Base-by-base conservation (phyloP, 345 rosid genomes). In the Eucalyptus grandis region DNA sequence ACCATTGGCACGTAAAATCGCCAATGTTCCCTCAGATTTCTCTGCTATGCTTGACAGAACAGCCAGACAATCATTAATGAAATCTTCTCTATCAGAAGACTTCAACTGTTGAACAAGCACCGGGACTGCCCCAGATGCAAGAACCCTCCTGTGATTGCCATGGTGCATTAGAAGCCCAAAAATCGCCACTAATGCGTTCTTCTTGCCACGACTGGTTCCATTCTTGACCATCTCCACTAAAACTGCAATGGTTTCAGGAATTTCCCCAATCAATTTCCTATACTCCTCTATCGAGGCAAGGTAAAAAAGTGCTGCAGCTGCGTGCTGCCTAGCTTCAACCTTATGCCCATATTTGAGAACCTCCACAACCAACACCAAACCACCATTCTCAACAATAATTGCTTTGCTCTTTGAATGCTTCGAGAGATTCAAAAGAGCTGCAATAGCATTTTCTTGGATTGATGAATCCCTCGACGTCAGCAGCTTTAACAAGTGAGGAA, bases 171-270 rank as follows among this genome's bases (percentile, higher is more conserved):
- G 90, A 91, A 96, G 94, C 89, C 96, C 95, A 86, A 94, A 90
- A 87, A 96, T 91, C 7, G 97, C 97, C 88, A 95, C 96, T 44
- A 96, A 88, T 43, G 98, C 98, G 37, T 95, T 97, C 91, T 95
- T 96, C 89, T 92, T 96, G 47, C 95, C 91, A 2, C 94, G 91
- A 89, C 94, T 90, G 43, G 89, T 69, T 47, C 92, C 94, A 19
- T 91, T 87, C 80, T 88, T 91, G n/a, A 95, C 88, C 92, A 96
- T 88, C 49, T 92, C 92, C 67, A 96, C 86, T 91, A 97, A 93
- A 89, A 93, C 94, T 4, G 94, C 88, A 49, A 96, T 93, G 88
- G 98, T 93, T 44, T 91, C 94, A 1, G 95, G 82, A 44, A 91
- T 93, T 93, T 95, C 97, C 44, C 99, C 97, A 46, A 97, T 96